Evolutionary conservation across 805 yeast species (phyloP).

Genomic region (Dipodascus albidus): DNA sequence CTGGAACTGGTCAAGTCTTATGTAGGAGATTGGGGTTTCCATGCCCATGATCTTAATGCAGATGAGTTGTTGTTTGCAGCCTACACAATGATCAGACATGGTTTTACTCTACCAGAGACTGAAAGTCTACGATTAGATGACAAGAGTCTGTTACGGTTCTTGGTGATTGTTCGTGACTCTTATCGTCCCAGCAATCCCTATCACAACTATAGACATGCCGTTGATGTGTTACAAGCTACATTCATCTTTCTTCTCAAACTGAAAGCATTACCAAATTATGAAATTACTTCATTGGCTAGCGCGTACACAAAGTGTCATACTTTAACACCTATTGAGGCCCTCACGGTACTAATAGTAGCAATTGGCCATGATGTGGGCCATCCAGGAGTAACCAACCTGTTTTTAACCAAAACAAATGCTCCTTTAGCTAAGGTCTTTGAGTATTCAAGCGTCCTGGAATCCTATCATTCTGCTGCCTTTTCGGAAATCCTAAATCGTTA

Average conservation of each 20-base stretch:
- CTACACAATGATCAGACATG: conserved; percentile 39
- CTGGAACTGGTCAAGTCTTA: not conserved
- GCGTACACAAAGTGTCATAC: not conserved
- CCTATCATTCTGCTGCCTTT: conserved; percentile 66
- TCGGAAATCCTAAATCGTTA: conserved; percentile 37
- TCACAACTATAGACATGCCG: conserved; percentile 93
- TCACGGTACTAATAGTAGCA: conserved; percentile 66
- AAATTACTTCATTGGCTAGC: not conserved
- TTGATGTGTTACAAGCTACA: conserved; percentile 89
- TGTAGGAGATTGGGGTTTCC: conserved; percentile 43
- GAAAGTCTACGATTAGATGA: conserved; percentile 19
- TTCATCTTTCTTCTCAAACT: conserved; percentile 41
- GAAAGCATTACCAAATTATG: conserved; percentile 21
- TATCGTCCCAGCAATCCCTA: conserved; percentile 82
- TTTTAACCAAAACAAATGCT: conserved; percentile 45
- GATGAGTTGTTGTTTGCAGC: conserved; percentile 60
- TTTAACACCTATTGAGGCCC: conserved; percentile 32
- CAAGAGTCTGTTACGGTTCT: conserved; percentile 44
- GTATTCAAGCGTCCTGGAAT: conserved; percentile 65
- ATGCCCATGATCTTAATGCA: conserved; percentile 50
- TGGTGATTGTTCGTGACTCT: conserved; percentile 61
- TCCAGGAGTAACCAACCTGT: conserved; percentile 86
- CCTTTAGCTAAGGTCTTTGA: conserved; percentile 54
- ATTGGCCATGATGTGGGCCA: conserved; percentile 95
- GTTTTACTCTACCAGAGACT: conserved; percentile 19